Conservation (phyloP, 305 asterid genomes). For the Solanum chacoense region DNA sequence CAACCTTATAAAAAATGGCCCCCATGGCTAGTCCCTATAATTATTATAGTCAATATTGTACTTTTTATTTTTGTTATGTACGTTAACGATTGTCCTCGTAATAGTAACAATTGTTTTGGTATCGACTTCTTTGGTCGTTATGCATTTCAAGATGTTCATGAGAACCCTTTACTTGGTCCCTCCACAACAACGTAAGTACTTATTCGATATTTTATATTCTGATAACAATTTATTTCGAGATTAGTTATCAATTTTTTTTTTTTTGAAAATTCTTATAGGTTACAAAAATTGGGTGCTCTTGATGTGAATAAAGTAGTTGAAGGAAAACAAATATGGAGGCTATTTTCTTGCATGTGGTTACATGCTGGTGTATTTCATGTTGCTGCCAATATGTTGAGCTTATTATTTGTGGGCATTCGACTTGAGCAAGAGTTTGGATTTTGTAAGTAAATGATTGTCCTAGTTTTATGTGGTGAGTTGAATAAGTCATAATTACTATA, state of each 20-base stretch:
- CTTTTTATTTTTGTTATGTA: slow-evolving; percentile 51
- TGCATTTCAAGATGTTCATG: slow-evolving; percentile 61
- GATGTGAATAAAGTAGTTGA: slow-evolving; percentile 49
- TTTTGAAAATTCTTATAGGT: slow-evolving; percentile 20
- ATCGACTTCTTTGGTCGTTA: slow-evolving; percentile 43
- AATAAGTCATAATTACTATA: neutral
- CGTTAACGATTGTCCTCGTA: slow-evolving; percentile 56
- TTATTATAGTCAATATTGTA: slow-evolving; percentile 33
- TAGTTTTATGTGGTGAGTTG: neutral
- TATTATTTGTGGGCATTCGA: slow-evolving; percentile 72
- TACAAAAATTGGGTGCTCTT: slow-evolving; percentile 63
- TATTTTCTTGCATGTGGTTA: slow-evolving; percentile 81
- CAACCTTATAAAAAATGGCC: slow-evolving; percentile 46
- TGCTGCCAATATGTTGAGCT: slow-evolving; percentile 77
- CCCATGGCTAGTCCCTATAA: slow-evolving; percentile 74
- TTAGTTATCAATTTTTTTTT: neutral
- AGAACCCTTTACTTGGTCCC: slow-evolving; percentile 94
- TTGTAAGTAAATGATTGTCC: slow-evolving; percentile 24
- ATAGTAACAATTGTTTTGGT: slow-evolving; percentile 39
- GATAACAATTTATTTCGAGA: neutral
- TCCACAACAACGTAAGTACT: slow-evolving; percentile 63
- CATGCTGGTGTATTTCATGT: slow-evolving; percentile 85
- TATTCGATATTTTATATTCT: neutral
- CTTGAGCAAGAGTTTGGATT: slow-evolving; percentile 97
- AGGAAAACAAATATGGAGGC: slow-evolving; percentile 50